phyloP scores from a whole-genome alignment of 2,329 filamentous ascomycete species.

The Emergomyces orientalis region DNA sequence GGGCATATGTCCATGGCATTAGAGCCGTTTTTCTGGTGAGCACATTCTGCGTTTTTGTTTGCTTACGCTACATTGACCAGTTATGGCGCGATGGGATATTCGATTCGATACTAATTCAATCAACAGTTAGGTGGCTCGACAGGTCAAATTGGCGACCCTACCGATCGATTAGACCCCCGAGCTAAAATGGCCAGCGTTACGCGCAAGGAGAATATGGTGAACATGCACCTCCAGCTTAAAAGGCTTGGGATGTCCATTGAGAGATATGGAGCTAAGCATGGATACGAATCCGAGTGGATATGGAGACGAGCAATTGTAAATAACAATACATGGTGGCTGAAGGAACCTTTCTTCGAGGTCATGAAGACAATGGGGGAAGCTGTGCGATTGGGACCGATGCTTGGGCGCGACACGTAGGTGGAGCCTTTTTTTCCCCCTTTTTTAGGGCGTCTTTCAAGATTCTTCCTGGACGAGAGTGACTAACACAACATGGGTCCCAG shows the following conservation, averaged over 20 bases:
- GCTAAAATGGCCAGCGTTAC: conserved; percentile 28
- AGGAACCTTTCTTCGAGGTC: conserved; percentile 62
- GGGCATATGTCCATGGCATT: conserved; percentile 42
- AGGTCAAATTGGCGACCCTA: conserved; percentile 39
- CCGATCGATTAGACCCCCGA: conserved; percentile 35
- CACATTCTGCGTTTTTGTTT: conserved; percentile 5
- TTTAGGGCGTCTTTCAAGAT: background rate
- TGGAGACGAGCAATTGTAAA: conserved; percentile 63
- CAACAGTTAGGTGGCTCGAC: conserved; percentile 40
- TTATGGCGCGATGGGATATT: conserved; percentile 11
- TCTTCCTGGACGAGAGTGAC: background rate
- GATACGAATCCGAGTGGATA: conserved; percentile 53
- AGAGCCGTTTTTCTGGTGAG: conserved; percentile 38
- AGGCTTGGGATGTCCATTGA: conserved; percentile 68
- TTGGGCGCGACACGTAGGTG: conserved; percentile 75
- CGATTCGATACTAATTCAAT: conserved; percentile 12
- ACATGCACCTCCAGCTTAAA: conserved; percentile 43
- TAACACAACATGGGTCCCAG: conserved; percentile 27
- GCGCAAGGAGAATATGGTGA: conserved; percentile 39
- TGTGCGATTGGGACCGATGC: conserved; percentile 74
- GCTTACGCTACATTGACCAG: no score
- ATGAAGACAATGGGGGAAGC: conserved; percentile 62
- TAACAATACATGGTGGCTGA: conserved; percentile 77
- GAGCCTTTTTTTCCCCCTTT: conserved; percentile 5
- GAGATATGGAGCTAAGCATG: conserved; percentile 53